Conservation (phyloP, 257 asterid genomes). For the Nicotiana noctiflora region DNA sequence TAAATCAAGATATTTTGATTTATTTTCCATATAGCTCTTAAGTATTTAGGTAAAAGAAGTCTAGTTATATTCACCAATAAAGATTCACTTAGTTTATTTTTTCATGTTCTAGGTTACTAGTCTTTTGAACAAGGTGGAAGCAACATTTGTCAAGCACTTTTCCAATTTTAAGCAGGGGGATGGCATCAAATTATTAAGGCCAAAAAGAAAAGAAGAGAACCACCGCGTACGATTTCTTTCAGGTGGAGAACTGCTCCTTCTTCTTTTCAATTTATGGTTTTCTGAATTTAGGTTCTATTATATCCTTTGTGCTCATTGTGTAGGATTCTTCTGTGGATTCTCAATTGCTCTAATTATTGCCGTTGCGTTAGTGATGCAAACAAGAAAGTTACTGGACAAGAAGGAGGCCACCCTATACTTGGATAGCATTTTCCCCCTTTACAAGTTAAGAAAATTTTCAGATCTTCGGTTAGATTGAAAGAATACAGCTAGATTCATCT, state of each 20-base stretch:
- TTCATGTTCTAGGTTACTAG: slow-evolving; percentile 28
- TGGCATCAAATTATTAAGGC: slow-evolving; percentile 48
- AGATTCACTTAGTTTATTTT: background rate
- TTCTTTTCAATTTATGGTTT: background rate
- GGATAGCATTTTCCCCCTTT: slow-evolving; percentile 61
- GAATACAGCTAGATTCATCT: too few relatives aligned
- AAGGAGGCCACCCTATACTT: slow-evolving; percentile 35
- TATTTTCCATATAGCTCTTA: background rate
- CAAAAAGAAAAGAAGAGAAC: slow-evolving; percentile 29
- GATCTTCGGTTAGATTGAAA: background rate
- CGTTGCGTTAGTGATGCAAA: slow-evolving; percentile 27
- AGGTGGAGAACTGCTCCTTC: slow-evolving; percentile 25
- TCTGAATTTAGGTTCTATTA: background rate
- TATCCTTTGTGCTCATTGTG: background rate
- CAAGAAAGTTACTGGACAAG: slow-evolving; percentile 31
- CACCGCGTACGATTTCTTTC: slow-evolving; percentile 37
- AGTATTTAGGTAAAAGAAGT: background rate
- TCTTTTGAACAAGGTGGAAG: slow-evolving; percentile 52
- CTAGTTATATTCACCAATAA: background rate
- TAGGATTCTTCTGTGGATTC: slow-evolving; percentile 57
- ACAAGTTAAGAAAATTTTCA: slow-evolving; percentile 25
- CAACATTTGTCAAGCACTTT: slow-evolving; percentile 46
- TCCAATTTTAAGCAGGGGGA: slow-evolving; percentile 42
- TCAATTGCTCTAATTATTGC: slow-evolving; percentile 43
- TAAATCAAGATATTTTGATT: background rate